These are phyloP conservation scores for Platanthera zijinensis DNA, from an alignment of 106 monocot species.

Conservation along the genomic window DNA sequence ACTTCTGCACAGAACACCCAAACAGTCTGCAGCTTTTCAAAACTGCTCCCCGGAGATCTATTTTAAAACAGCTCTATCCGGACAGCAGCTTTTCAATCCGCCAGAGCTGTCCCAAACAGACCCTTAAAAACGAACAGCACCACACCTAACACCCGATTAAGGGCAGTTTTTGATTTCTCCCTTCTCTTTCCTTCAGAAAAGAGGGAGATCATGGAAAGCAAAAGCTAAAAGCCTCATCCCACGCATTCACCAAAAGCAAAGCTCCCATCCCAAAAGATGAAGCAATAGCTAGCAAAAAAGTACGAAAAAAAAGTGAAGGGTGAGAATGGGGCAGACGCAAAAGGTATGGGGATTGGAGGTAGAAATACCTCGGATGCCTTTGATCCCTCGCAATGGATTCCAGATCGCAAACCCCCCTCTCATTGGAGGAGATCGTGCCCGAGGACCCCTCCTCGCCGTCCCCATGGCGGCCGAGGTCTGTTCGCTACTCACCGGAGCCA, in stretches of 20 bases:
- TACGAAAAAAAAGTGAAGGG: not conserved
- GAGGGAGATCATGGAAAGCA: constrained; percentile 1
- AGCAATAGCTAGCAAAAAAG: not conserved
- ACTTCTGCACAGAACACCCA: too few relatives aligned
- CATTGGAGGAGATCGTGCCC: constrained; percentile 40
- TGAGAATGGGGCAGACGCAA: not conserved
- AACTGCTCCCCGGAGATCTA: too few relatives aligned
- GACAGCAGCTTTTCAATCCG: too few relatives aligned
- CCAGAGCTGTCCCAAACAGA: too few relatives aligned
- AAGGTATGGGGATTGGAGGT: constrained; percentile 14
- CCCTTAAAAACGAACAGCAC: too few relatives aligned
- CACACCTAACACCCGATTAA: too few relatives aligned
- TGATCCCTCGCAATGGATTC: not conserved
- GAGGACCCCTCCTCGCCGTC: constrained; percentile 19
- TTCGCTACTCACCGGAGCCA: constrained; percentile 19
- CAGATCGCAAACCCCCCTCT: not conserved
- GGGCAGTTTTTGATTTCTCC: too few relatives aligned
- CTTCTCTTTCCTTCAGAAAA: too few relatives aligned
- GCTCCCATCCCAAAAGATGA: not conserved
- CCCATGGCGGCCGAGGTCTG: not conserved
- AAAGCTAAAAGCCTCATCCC: constrained; percentile 3
- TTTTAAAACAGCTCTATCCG: too few relatives aligned
- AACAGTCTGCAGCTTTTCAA: too few relatives aligned
- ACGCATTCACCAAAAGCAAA: not conserved
- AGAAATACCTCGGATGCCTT: not conserved